Percentiles rank a stretch among this genome's conserved stretches.
phyloP scores from a whole-genome alignment of 805 yeast species.

The Yarrowia deformans region DNA sequence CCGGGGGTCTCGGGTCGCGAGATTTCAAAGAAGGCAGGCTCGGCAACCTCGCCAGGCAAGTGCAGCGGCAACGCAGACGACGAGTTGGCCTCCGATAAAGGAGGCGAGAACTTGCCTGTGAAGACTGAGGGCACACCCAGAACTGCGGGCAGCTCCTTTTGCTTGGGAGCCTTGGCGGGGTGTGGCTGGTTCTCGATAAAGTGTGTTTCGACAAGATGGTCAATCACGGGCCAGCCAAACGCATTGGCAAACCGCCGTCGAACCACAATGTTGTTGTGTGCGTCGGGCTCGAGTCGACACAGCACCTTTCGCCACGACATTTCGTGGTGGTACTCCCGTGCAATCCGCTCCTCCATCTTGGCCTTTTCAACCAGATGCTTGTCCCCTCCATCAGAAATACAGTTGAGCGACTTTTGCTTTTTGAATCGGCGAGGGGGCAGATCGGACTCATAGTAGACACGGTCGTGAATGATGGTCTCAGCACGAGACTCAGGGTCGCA shows the following conservation, averaged over 20 bases:
- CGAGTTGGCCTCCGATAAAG: neutral
- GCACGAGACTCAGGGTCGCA: constrained; percentile 71
- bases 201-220: constrained; percentile 75
- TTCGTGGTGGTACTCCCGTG: constrained; percentile 83
- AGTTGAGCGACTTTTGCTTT: constrained; percentile 33
- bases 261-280: constrained; percentile 91
- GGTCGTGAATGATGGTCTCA: constrained; percentile 80
- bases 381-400: constrained; percentile 29
- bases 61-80: neutral
- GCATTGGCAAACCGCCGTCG: constrained; percentile 90
- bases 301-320: constrained; percentile 92
- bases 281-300: constrained; percentile 86
- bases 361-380: constrained; percentile 49
- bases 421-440: constrained; percentile 62
- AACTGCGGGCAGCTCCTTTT: constrained; percentile 10
- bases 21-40: constrained; percentile 21
- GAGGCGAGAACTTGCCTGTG: constrained; percentile 19
- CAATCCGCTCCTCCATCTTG: constrained; percentile 76
- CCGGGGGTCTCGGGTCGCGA: constrained; percentile 14
- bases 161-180: constrained; percentile 20
- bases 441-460: constrained; percentile 69
- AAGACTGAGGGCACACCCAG: constrained; percentile 20
- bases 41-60: constrained; percentile 14
- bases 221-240: constrained; percentile 93
- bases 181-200: constrained; percentile 50